Percentiles rank a stretch among this genome's conserved stretches.
These are phyloP conservation scores for Annulohypoxylon bovei DNA, from an alignment of 495 filamentous ascomycete species.

Conservation along the genomic window DNA sequence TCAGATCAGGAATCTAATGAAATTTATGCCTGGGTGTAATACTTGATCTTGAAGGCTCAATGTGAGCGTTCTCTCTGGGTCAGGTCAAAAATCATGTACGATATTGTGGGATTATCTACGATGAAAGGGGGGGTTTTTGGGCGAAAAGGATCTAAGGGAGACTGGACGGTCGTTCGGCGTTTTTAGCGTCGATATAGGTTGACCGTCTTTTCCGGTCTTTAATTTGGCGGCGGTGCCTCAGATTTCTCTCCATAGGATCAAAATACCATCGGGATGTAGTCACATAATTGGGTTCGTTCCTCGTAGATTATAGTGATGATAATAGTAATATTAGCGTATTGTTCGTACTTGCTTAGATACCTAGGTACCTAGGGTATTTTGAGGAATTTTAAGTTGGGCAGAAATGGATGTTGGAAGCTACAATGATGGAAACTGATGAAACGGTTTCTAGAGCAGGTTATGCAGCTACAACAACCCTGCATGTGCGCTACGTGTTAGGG, in stretches of 20 bases:
- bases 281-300: not conserved
- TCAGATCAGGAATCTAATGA: constrained; percentile 18
- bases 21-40: constrained; percentile 11
- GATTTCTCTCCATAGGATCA: constrained; percentile 27
- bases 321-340: not conserved
- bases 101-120: constrained; percentile 30
- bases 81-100: constrained; percentile 35
- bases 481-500: not conserved
- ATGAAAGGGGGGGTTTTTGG: not conserved
- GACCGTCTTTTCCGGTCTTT: constrained; percentile 22
- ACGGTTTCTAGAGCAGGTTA: not conserved
- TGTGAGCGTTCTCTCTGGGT: not conserved
- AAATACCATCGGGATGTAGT: constrained; percentile 36
- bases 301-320: not conserved
- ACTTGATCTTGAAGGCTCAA: constrained; percentile 19
- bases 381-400: no score
- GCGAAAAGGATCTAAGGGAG: constrained; percentile 22
- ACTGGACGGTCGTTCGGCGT: constrained; percentile 29
- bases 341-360: no score
- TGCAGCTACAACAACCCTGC: not conserved
- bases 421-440: not conserved
- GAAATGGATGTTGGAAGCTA: no score
- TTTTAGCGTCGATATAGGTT: constrained; percentile 26
- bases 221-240: constrained; percentile 18
- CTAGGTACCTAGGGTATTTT: no score